phyloP scores from a whole-genome alignment of 31 red algal species.

The Porphyra umbilicalis region DNA sequence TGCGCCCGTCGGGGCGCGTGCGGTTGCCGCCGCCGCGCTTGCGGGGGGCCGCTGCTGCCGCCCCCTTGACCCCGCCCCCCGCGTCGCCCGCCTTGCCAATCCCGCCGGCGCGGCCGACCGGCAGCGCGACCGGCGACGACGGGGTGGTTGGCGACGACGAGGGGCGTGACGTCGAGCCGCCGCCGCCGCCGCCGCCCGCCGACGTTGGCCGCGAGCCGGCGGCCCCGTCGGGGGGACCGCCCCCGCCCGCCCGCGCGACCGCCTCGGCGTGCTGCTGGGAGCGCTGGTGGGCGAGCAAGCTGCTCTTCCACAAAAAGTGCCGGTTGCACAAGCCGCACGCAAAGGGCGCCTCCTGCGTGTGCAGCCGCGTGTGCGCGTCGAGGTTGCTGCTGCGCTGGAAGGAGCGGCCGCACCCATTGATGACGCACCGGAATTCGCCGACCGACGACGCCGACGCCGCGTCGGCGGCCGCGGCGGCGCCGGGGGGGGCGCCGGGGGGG shows the following conservation, averaged over 20 bases:
- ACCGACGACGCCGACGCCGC: neutral
- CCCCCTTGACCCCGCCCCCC: neutral
- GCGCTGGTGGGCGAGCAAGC: neutral
- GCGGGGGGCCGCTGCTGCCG: neutral
- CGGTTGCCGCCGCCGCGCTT: neutral
- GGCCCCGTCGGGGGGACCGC: no score
- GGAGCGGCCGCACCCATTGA: conserved; percentile 49
- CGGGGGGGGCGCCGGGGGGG: no score
- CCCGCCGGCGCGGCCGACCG: neutral
- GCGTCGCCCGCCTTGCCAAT: neutral
- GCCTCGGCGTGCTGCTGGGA: neutral
- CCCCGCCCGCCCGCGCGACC: neutral
- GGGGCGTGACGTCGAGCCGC: neutral
- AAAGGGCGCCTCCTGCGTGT: conserved; percentile 20
- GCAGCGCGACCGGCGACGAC: neutral
- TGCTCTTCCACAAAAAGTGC: neutral
- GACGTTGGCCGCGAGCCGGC: no score
- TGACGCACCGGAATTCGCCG: conserved; percentile 10
- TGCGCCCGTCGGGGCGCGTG: neutral
- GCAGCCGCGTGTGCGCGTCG: conserved; percentile 68
- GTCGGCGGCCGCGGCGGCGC: neutral
- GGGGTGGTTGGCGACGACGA: neutral
- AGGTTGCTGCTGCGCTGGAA: conserved; percentile 61
- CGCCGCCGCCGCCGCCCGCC: no score
- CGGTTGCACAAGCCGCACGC: neutral